phyloP scores from a whole-genome alignment of 1,284 basidiomycete species.

The Naganishia sp. region DNA sequence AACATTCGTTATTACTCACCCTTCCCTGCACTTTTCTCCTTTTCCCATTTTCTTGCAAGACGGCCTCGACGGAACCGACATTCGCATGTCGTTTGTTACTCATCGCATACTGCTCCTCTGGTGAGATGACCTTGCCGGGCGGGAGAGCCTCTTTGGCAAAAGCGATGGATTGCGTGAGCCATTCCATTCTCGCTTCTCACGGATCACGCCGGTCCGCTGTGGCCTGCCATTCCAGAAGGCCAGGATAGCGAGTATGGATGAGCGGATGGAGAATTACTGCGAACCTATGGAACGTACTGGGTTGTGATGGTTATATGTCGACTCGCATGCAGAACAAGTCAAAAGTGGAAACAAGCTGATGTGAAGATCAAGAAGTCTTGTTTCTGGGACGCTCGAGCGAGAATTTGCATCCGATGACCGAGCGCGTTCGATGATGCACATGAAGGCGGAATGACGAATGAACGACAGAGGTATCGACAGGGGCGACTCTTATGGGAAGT shows the following conservation, averaged over 20 bases:
- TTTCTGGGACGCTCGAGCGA: not conserved
- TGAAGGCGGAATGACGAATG: constrained; percentile 18
- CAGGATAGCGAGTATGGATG: too few relatives aligned
- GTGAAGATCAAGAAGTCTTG: not conserved
- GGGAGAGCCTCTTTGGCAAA: constrained; percentile 21
- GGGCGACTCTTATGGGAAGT: not conserved
- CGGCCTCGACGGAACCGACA: not conserved
- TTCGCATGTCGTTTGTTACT: not conserved
- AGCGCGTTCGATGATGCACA: not conserved
- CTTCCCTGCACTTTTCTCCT: constrained; percentile 2
- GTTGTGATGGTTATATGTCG: too few relatives aligned
- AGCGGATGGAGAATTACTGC: too few relatives aligned
- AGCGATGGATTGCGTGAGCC: constrained; percentile 23
- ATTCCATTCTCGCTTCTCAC: constrained; percentile 8
- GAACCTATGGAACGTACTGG: too few relatives aligned
- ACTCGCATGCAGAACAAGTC: too few relatives aligned
- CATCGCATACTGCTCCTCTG: not conserved
- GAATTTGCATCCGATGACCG: constrained; percentile 3
- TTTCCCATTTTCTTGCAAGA: constrained; percentile 12
- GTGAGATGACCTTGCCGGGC: not conserved
- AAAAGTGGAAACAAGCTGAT: too few relatives aligned
- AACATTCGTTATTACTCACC: not conserved
- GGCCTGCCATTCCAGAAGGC: too few relatives aligned
- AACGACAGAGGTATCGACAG: not conserved
- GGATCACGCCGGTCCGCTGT: not conserved